Conservation (phyloP, 108 stramenopile genomes). For the Cyclotella cryptica region DNA sequence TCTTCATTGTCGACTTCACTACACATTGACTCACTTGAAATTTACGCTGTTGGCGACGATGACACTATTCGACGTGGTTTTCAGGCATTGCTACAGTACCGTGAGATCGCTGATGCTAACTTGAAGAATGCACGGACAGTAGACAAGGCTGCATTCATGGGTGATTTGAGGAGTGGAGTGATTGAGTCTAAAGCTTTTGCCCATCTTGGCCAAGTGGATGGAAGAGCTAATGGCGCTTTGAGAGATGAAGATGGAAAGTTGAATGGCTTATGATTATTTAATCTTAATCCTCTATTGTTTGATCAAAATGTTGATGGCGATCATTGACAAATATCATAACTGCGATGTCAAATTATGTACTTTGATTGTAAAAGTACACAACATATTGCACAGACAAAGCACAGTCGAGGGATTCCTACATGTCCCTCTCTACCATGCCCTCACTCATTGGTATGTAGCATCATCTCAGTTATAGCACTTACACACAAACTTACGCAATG, state of each 20-base stretch:
- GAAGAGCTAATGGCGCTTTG: conserved; percentile 54
- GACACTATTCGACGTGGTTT: conserved; percentile 69
- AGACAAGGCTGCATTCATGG: conserved; percentile 84
- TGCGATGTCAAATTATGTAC: too few relatives aligned
- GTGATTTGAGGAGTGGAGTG: conserved; percentile 79
- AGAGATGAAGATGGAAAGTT: conserved; percentile 30
- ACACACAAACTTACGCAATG: not conserved
- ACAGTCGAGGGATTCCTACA: too few relatives aligned
- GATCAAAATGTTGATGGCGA: not conserved
- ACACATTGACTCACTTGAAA: conserved; percentile 74
- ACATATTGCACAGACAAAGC: too few relatives aligned
- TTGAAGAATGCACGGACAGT: conserved; percentile 79
- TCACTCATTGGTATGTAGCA: too few relatives aligned
- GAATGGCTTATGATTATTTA: conserved; percentile 1
- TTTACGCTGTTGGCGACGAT: conserved; percentile 83
- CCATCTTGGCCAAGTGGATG: conserved; percentile 74
- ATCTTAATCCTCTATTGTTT: not conserved
- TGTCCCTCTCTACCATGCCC: too few relatives aligned
- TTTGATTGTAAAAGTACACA: too few relatives aligned
- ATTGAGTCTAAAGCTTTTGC: conserved; percentile 83
- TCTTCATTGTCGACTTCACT: conserved; percentile 34
- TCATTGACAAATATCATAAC: too few relatives aligned
- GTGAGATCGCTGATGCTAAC: conserved; percentile 69
- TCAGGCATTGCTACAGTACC: conserved; percentile 55
- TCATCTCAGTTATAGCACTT: not conserved